A percentile compares a stretch with the other conserved stretches of the same genome.
Conservation (phyloP, 2,329 filamentous ascomycete species). For the Calonectria henricotiae region DNA sequence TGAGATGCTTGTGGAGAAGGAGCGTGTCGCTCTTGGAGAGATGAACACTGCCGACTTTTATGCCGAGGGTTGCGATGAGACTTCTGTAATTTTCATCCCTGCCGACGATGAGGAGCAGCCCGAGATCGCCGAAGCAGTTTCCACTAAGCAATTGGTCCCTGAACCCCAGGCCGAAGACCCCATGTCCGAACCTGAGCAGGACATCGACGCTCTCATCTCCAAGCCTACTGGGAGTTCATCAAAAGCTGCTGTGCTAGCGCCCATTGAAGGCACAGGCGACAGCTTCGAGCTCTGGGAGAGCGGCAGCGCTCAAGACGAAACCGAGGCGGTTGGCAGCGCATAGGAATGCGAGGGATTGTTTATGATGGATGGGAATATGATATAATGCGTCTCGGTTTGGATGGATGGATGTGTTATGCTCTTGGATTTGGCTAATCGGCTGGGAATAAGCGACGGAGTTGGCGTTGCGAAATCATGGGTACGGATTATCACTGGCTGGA, state of each 20-base stretch:
- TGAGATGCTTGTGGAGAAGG: conserved; percentile 75
- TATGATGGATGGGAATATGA: conserved; percentile 35
- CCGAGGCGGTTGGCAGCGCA: conserved; percentile 55
- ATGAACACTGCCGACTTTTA: conserved; percentile 80
- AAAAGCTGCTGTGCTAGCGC: conserved; percentile 67
- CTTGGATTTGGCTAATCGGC: conserved; percentile 23
- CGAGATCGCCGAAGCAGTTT: conserved; percentile 33
- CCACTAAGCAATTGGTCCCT: conserved; percentile 43
- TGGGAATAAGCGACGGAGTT: conserved; percentile 39
- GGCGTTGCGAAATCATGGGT: conserved; percentile 43
- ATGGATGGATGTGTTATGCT: conserved; percentile 20
- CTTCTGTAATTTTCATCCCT: conserved; percentile 75
- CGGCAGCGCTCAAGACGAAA: conserved; percentile 75
- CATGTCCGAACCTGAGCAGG: conserved; percentile 41
- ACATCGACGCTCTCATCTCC: conserved; percentile 60
- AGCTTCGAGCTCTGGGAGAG: conserved; percentile 82
- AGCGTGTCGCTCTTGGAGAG: conserved; percentile 77
- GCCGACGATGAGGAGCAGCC: conserved; percentile 70
- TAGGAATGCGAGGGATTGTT: conserved; percentile 32
- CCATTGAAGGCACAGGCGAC: conserved; percentile 73
- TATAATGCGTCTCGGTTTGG: conserved; percentile 15
- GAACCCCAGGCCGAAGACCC: conserved; percentile 47
- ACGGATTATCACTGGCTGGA: conserved; percentile 54
- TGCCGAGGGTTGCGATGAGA: conserved; percentile 75
- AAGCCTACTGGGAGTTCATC: conserved; percentile 59